Percentiles rank a stretch among this genome's conserved stretches.
phyloP scores from a whole-genome alignment of 139 green algal species.

The Asterochloris sp. region DNA sequence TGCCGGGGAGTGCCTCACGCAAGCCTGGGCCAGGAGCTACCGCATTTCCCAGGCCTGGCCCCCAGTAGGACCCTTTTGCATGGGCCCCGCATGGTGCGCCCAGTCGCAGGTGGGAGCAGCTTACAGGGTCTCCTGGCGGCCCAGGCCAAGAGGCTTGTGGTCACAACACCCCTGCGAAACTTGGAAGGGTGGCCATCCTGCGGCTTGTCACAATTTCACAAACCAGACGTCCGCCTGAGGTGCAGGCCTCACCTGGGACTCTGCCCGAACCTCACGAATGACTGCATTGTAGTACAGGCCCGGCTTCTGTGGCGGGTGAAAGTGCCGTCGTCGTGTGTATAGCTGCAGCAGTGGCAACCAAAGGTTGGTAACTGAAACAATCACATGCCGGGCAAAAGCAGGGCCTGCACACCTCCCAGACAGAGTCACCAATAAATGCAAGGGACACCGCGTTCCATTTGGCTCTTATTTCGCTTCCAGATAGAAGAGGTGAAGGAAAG shows the following conservation, averaged over 20 bases:
- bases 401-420: constrained; percentile 43
- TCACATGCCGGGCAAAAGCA: not conserved
- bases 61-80: not conserved
- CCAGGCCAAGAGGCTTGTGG: not conserved
- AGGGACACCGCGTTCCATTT: constrained; percentile 49
- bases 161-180: not conserved
- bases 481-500: too few relatives aligned
- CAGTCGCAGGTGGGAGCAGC: not conserved
- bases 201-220: not conserved
- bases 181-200: not conserved
- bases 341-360: constrained; percentile 30
- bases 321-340: constrained; percentile 46
- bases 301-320: constrained; percentile 37
- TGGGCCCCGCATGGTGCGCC: not conserved
- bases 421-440: constrained; percentile 52
- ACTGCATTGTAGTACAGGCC: constrained; percentile 44
- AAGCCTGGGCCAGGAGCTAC: not conserved
- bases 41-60: too few relatives aligned
- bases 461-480: constrained; percentile 24
- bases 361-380: not conserved
- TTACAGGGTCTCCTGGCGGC: not conserved
- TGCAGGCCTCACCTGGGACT: constrained; percentile 36
- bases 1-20: not conserved
- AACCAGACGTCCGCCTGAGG: not conserved
- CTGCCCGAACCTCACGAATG: constrained; percentile 43